Base-by-base conservation (phyloP, 1,284 basidiomycete genomes). In the Tylopilus orsonianus region DNA sequence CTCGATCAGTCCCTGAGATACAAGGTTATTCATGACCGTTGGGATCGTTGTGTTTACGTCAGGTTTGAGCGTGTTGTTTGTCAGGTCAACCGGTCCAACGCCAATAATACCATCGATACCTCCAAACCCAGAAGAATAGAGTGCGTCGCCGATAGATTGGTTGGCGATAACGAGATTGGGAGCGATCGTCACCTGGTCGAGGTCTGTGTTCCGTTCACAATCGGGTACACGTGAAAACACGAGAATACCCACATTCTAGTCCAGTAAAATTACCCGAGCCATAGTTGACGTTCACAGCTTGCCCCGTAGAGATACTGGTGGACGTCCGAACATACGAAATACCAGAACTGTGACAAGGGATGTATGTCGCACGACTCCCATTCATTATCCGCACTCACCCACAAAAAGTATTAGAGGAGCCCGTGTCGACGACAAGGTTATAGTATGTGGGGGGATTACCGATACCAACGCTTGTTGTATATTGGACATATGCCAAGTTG, bases 401-500 rank as follows among this genome's bases (percentile, higher is more conserved):
- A 26, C 61, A 57, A 33, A 58, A 67, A 1, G 58, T 69, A 41
- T 67, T 69, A 34, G 64, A 59, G 12, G 64, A 68, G 2, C 65
- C 66, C 2, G 68, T 68, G 37, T 68, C 67, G 1, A 67, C 36
- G 8, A 60, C 14, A 3, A 67, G 47, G 20, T 54, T 53, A 40
- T 64, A 64, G 38, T 55, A 49, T 9, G 53, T 59, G 2, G 53
- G 48, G 16, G 63, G 62, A n/a, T n/a, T 45, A 35, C 62, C 64
- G 16, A 68, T 53, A 7, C 58, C 58, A n/a, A 64, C 50, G 8
- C 46, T 53, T 2, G 51, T 47, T 3, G 53, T 53, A 32, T 66
- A 68, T 35, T 50, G 50, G 8, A 32, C 13, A 6, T 65, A 59
- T 14, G 14, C 53, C 8, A 57, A n/a, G 45, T 53, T 64, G n/a